phyloP scores from a whole-genome alignment of 2,329 filamentous ascomycete species.

The Exophiala bonariae region DNA sequence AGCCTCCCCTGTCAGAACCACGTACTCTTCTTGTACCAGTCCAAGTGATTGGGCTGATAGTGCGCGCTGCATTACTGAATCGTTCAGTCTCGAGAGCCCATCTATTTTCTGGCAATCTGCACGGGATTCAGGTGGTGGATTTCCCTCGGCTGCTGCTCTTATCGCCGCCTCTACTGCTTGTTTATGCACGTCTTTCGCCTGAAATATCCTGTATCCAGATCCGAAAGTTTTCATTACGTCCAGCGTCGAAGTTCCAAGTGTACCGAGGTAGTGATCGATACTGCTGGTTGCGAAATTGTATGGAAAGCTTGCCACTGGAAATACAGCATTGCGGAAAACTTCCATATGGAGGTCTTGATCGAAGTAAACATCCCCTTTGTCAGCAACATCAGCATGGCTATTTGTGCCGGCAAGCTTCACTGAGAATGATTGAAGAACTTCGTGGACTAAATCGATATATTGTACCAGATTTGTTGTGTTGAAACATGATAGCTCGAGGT shows the following conservation, averaged over 20 bases:
- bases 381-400: background rate
- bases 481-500: constrained; percentile 30
- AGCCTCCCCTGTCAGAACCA: too few relatives aligned
- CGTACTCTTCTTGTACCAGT: too few relatives aligned
- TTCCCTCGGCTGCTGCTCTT: too few relatives aligned
- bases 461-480: constrained; percentile 33
- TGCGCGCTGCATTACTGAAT: too few relatives aligned
- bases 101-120: too few relatives aligned
- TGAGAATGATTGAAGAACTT: constrained; percentile 32
- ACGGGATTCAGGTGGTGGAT: too few relatives aligned
- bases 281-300: background rate
- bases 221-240: too few relatives aligned
- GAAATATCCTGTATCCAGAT: too few relatives aligned
- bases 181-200: too few relatives aligned
- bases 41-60: too few relatives aligned
- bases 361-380: background rate
- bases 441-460: constrained; percentile 34
- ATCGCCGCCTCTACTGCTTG: too few relatives aligned
- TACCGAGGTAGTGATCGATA: background rate
- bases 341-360: background rate
- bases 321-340: background rate
- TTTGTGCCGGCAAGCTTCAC: background rate
- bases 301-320: background rate
- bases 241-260: background rate
- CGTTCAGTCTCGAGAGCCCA: too few relatives aligned